A percentile compares a stretch with the other conserved stretches of the same genome.
Evolutionary conservation across 176 grass and related monocot genomes (phyloP).

Genomic region (Cocos nucifera): DNA sequence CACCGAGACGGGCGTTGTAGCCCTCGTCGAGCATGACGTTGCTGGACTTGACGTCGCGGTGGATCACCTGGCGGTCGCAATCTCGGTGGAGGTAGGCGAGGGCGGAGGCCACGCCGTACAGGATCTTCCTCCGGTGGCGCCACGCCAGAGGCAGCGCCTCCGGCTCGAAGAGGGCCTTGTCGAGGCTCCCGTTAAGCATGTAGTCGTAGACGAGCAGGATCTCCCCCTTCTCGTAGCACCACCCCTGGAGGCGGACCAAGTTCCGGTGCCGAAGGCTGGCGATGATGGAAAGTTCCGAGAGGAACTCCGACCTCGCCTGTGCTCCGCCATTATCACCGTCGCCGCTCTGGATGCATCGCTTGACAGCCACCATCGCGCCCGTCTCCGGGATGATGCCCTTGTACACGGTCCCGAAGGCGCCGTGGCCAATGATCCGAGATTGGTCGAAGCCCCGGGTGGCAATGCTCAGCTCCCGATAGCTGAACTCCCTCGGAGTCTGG

Average conservation of each 20-base stretch:
- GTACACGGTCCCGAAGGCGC: conserved; percentile 93
- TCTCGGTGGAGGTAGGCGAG: conserved; percentile 91
- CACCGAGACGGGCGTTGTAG: conserved; percentile 66
- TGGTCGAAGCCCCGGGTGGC: conserved; percentile 53
- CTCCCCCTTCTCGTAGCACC: conserved; percentile 93
- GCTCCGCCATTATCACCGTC: conserved; percentile 15
- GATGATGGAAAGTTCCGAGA: conserved; percentile 92
- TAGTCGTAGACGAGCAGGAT: conserved; percentile 94
- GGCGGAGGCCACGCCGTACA: conserved; percentile 71
- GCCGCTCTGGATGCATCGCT: conserved; percentile 57
- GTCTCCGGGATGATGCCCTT: conserved; percentile 88
- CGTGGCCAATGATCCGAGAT: conserved; percentile 80
- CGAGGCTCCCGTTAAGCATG: conserved; percentile 96
- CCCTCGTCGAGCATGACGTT: conserved; percentile 93
- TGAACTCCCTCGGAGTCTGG: conserved; percentile 63
- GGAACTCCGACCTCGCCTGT: conserved; percentile 70
- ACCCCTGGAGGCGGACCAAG: conserved; percentile 74
- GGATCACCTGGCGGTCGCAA: conserved; percentile 86
- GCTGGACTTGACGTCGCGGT: conserved; percentile 98
- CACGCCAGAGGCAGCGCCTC: conserved; percentile 39
- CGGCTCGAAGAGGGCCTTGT: conserved; percentile 57
- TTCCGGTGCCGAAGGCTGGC: conserved; percentile 91
- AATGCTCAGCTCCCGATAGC: conserved; percentile 67
- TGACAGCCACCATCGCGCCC: conserved; percentile 90
- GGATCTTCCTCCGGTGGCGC: conserved; percentile 57